phyloP scores from a whole-genome alignment of 148 eudicot species.

The Oxyria digyna region DNA sequence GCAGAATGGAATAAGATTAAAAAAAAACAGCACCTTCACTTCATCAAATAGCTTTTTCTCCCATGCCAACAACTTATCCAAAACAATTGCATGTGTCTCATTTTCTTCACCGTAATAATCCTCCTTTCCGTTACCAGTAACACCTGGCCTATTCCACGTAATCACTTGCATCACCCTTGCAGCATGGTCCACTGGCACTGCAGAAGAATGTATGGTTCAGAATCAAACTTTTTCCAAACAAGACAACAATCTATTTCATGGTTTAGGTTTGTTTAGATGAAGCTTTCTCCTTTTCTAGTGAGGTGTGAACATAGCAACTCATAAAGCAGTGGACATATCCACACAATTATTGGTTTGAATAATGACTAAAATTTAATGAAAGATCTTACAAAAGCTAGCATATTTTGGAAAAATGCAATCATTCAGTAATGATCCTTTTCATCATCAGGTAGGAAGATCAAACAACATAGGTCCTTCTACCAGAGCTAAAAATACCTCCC shows the following conservation, averaged over 20 bases:
- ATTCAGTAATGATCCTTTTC: not conserved
- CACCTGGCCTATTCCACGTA: constrained; percentile 75
- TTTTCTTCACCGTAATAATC: constrained; percentile 51
- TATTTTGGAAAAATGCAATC: not conserved
- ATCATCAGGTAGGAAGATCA: not conserved
- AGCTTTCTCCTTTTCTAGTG: too few relatives aligned
- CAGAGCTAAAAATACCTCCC: not conserved
- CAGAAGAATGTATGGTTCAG: not conserved
- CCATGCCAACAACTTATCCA: constrained; percentile 96
- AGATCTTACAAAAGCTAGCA: not conserved
- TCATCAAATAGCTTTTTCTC: constrained; percentile 97
- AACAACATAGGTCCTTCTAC: not conserved
- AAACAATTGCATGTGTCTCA: constrained; percentile 90
- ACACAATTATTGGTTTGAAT: too few relatives aligned
- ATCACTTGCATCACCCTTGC: constrained; percentile 96
- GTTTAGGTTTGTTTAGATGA: too few relatives aligned
- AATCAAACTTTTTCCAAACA: not conserved
- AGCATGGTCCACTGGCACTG: constrained; percentile 95
- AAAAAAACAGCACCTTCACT: constrained; percentile 59
- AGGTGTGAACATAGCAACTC: not conserved
- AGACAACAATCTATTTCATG: not conserved
- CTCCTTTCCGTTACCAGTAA: constrained; percentile 44
- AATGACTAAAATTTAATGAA: not conserved
- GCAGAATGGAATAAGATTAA: not conserved
- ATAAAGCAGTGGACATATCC: not conserved